Conservation (phyloP, 225 moss, liverwort and hornwort genomes). For the Takakia lepidozioides region DNA sequence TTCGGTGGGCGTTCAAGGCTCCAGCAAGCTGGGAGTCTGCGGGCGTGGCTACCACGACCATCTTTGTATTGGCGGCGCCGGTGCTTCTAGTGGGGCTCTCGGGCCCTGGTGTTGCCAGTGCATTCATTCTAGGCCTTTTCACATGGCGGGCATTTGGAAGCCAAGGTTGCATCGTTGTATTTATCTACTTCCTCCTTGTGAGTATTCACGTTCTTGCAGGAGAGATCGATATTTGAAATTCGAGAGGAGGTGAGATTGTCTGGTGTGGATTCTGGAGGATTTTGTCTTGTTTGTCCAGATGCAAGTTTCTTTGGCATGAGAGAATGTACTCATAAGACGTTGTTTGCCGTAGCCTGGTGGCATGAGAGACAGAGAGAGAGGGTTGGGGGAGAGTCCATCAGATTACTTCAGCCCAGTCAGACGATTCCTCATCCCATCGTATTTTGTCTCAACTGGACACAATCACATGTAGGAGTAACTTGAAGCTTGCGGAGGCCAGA, state of each 20-base stretch:
- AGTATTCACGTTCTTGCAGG: constrained; percentile 5
- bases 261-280: too few relatives aligned
- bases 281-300: neutral
- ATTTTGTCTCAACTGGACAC: too few relatives aligned
- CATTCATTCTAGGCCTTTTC: constrained; percentile 68
- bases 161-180: constrained; percentile 56
- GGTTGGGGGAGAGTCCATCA: too few relatives aligned
- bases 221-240: neutral
- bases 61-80: constrained; percentile 64
- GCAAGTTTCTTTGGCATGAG: constrained; percentile 8
- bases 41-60: constrained; percentile 43
- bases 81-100: constrained; percentile 67
- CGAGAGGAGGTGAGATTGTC: too few relatives aligned
- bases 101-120: constrained; percentile 43
- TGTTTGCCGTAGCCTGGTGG: too few relatives aligned
- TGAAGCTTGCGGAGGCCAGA: too few relatives aligned
- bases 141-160: constrained; percentile 90
- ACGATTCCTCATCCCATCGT: neutral
- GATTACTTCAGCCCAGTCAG: neutral
- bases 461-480: too few relatives aligned
- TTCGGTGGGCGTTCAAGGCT: constrained; percentile 52
- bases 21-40: constrained; percentile 73
- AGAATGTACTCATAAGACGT: too few relatives aligned
- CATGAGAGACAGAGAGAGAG: neutral
- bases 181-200: constrained; percentile 68